Percentiles rank a stretch among this genome's conserved stretches.
Evolutionary conservation across 441 rosid genomes (phyloP).

Genomic region (Mallotus repandus): DNA sequence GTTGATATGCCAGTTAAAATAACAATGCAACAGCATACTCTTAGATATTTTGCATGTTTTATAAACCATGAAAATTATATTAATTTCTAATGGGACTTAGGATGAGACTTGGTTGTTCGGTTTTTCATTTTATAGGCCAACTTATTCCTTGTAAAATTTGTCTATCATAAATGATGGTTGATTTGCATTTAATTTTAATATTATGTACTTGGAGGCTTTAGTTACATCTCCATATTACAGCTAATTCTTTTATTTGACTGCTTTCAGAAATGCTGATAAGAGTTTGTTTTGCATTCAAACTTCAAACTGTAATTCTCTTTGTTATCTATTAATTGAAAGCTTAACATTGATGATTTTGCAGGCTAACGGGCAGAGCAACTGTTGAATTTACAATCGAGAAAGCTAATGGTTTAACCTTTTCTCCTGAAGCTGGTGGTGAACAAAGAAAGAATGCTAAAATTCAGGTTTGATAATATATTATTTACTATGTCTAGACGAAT

Average conservation of each 20-base stretch:
- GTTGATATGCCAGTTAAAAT: neutral
- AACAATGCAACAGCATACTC: neutral
- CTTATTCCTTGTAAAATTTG: neutral
- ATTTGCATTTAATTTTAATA: neutral
- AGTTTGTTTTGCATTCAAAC: neutral
- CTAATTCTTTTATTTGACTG: neutral
- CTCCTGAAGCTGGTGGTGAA: constrained; percentile 78
- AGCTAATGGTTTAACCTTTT: constrained; percentile 78
- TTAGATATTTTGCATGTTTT: neutral
- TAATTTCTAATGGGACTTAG: neutral
- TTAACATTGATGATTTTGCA: constrained; percentile 21
- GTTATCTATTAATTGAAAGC: neutral
- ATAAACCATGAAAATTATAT: neutral
- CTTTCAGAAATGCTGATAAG: neutral
- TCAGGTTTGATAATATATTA: constrained; percentile 48
- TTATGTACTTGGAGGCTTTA: neutral
- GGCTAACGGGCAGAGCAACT: constrained; percentile 84
- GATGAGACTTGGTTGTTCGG: neutral
- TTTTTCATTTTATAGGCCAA: neutral
- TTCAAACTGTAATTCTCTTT: neutral
- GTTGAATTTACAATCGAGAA: constrained; percentile 80
- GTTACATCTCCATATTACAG: neutral
- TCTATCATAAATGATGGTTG: neutral
- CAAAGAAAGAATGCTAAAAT: constrained; percentile 64
- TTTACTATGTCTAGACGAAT: neutral